A percentile compares a stretch with the other conserved stretches of the same genome.
Conservation (phyloP, 2,329 filamentous ascomycete species). For the Amesomyces nigricolor region DNA sequence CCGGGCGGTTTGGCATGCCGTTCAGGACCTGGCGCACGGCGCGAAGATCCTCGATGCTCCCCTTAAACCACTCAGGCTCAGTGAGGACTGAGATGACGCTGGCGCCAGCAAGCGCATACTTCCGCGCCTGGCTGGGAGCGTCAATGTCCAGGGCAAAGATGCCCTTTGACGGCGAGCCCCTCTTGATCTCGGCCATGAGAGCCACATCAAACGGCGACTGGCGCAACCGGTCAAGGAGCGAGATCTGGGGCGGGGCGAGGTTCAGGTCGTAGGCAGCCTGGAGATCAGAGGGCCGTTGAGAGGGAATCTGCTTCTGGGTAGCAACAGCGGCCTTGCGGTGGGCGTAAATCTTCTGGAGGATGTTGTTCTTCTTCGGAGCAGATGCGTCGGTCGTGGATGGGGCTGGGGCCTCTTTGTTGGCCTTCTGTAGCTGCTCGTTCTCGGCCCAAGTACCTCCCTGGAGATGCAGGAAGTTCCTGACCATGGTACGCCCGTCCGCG, state of each 20-base stretch:
- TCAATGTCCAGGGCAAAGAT: slow-evolving; percentile 83
- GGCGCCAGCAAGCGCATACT: slow-evolving; percentile 88
- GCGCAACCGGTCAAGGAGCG: slow-evolving; percentile 71
- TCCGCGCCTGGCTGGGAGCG: slow-evolving; percentile 82
- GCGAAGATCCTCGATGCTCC: slow-evolving; percentile 87
- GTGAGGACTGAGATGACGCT: slow-evolving; percentile 98
- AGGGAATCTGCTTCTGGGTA: slow-evolving; percentile 78
- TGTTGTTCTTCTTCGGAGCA: slow-evolving; percentile 62
- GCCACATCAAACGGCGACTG: slow-evolving; percentile 84
- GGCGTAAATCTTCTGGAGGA: slow-evolving; percentile 84
- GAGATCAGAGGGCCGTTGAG: slow-evolving; percentile 74
- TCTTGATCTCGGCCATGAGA: slow-evolving; percentile 95
- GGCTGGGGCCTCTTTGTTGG: slow-evolving; percentile 1
- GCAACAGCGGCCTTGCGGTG: slow-evolving; percentile 71
- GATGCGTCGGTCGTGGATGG: slow-evolving; percentile 22
- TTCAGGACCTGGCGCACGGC: slow-evolving; percentile 83
- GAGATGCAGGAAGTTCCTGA: slow-evolving; percentile 85
- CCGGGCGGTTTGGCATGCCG: slow-evolving; percentile 86
- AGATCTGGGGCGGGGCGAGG: slow-evolving; percentile 75
- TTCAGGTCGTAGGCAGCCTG: slow-evolving; percentile 82
- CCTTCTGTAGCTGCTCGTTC: slow-evolving; percentile 55
- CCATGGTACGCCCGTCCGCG: slow-evolving; percentile 79
- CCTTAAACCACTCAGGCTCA: slow-evolving; percentile 98
- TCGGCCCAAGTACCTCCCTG: slow-evolving; percentile 88
- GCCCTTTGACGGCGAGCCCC: slow-evolving; percentile 93